Evolutionary conservation across 2,329 filamentous ascomycete genomes (phyloP), one percentile per base, ranked within the genome.

Genomic region (Corinectria fuckeliana): DNA sequence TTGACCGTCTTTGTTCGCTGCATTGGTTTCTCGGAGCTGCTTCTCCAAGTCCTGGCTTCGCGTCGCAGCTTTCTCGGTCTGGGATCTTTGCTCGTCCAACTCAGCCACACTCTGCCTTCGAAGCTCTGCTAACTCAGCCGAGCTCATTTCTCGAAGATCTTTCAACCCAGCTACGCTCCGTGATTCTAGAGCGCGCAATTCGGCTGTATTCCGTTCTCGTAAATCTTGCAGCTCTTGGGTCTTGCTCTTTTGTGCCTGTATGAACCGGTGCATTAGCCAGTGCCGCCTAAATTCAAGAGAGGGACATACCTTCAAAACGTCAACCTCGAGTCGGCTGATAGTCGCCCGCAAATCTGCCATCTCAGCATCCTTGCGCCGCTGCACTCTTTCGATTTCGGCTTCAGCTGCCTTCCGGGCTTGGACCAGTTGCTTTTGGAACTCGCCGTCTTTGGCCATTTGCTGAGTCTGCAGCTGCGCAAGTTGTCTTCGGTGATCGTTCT

Each of bases 331-430:
- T 42, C 82, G 81, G 54, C 82, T 85, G 25, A 90, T 81, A 2
- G 81, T 87, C 21, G 82, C 82, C 67, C 84, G 83, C 11, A 91
- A 74, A 62, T 89, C 87, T n/a, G 85, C 82, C 50, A 84, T 80
- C 67, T 91, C 87, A 1, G 84, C 85, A 41, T 90, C 88, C 23
- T 76, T 74, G 39, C 82, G 76, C 25, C 80, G 77, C 52, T 78
- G 78, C 3, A 78, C 71, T 32, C 82, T 79, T 47, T 85, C 82
- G 1, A 76, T 70, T 54, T 87, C 84, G 2, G 78, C 75, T 58
- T 84, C 79, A 1, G 79, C 75, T 4, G 74, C 74, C 61, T 82
- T 85, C 42, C 80, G 80, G 21, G 76, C 76, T 39, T 82, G 78
- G 2, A 80, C 79, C 3, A 84, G 62, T 76, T 80, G 59, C 49